Evolutionary conservation across 257 asterid species (phyloP), one percentile per base, ranked within the genome.

Genomic region (Solanum pimpinellifolium): DNA sequence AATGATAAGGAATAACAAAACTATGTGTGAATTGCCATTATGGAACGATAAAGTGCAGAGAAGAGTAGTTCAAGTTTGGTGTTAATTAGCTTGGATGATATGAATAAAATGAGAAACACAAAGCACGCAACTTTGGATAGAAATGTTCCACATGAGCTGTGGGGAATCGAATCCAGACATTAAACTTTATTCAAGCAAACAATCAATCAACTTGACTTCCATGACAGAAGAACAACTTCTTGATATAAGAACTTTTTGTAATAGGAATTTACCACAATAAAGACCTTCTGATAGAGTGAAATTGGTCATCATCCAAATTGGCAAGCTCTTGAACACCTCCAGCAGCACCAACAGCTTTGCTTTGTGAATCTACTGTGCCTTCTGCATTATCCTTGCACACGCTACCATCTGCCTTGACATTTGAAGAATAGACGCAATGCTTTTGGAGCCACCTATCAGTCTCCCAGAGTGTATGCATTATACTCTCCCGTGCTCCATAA

Each of bases 381-480:
- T 74, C 86, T 39, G 73, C 87, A 59, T 59, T 86, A 20, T 87
- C 91, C 69, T 85, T 86, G 44, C n/a, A 23, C 49, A 88, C 84
- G 62, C 81, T 88, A 83, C 92, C 69, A 72, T 88, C 93, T 85
- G 85, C 92, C 75, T 80, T 89, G 16, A 83, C 90, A 60, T 94
- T 92, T 68, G 94, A 91, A 77, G 91, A 86, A 84, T 90, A 69
- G 80, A 88, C 90, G 56, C 99, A 94, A 87, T 94, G 93, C 35
- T 88, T 94, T 84, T 95, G 96, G 86, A 97, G 93, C 99, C 99
- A 97, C 91, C 98, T 90, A 60, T 97, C 98, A n/a, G 98, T 95
- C 94, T 97, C 99, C 99, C 99, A 97, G 86, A 97, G 99, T 84
- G 90, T 94, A 87, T 97, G 99, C 99, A 97, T 95, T 90, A 97